Evolutionary conservation across 2,329 filamentous ascomycete genomes (phyloP), one percentile per base, ranked within the genome.

Genomic region (Alternaria gaisen): DNA sequence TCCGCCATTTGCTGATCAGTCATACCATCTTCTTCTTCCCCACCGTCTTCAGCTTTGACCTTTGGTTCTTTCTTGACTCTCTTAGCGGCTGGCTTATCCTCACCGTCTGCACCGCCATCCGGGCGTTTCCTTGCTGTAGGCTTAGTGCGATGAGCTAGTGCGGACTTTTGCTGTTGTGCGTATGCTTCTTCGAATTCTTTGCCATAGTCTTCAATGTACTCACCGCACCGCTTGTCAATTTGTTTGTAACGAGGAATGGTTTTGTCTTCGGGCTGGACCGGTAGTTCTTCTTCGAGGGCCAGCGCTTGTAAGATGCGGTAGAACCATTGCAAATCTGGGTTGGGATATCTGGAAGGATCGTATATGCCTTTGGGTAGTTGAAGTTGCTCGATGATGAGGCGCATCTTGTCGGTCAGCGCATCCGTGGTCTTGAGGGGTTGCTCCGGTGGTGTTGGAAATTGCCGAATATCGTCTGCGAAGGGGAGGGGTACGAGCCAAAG

Each of bases 261-360:
- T 66, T 91, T 89, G 74, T 99, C 95, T 51, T 90, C 86, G 2
- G 86, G 83, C 46, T 85, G 80, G 20, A 91, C 90, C 0, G 94
- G 94, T 1, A 97, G 81, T 67, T 97, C 94, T 75, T 99, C 95
- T 36, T 97, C 94, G 1, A 99, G 84, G 0, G 95, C 95, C 58
- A 97, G 85, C 7, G 92, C 91, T 79, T 99, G 95, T 0, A 99
- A 82, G 46, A 99, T 97, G 63, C 88, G 90, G 83, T 98, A 99
- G 81, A 98, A 95, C 94, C 94, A 99, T 80, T 99, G 95, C 24
- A 99, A 83, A 9, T 91, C 87, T 74, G 94, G 93, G 64, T 99
- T 99, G 0, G 95, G 92, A 72, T 97, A 98, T 72, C 91, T 95
- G 1, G 84, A 83, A 1, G 94, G 94, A 67, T 97, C 91, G 74